Conservation (phyloP, 352 stramenopile species). For the Pelagophyceae sp. region DNA sequence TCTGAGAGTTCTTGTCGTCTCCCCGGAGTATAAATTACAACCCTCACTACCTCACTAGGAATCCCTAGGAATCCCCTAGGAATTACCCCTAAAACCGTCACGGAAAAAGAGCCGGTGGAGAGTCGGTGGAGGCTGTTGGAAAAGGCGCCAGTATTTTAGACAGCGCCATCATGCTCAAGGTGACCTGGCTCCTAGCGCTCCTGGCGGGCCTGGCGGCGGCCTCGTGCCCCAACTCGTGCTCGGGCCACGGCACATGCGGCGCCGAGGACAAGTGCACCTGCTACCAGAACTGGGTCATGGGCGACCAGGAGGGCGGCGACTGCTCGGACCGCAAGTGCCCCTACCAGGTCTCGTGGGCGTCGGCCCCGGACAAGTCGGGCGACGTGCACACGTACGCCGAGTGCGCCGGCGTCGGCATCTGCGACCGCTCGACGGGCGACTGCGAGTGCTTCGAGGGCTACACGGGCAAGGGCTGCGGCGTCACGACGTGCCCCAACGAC, state of each 20-base stretch:
- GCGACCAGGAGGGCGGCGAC: conserved; percentile 43
- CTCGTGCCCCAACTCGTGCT: conserved; percentile 49
- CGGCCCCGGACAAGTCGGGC: conserved; percentile 36
- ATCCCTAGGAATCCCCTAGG: no score
- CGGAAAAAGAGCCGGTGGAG: no score
- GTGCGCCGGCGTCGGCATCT: conserved; percentile 31
- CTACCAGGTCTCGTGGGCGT: conserved; percentile 46
- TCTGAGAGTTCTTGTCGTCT: no score
- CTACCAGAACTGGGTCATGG: conserved; percentile 53
- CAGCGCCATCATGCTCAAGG: no score
- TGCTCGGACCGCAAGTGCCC: conserved; percentile 44
- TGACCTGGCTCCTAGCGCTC: conserved; percentile 1
- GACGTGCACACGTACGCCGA: conserved; percentile 45
- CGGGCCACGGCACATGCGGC: no score
- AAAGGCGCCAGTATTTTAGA: no score
- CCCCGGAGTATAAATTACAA: no score
- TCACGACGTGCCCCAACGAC: conserved; percentile 43
- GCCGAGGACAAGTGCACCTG: conserved; percentile 47
- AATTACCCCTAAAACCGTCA: no score
- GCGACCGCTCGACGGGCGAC: conserved; percentile 7
- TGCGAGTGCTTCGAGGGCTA: conserved; percentile 36
- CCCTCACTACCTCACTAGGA: no score
- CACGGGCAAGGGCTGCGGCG: conserved; percentile 47
- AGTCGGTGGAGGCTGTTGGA: no score
- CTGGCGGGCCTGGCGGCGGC: conserved; percentile 21